Evolutionary conservation across 2,329 filamentous ascomycete species (phyloP).

Genomic region (Cercospora zeae-maydis): DNA sequence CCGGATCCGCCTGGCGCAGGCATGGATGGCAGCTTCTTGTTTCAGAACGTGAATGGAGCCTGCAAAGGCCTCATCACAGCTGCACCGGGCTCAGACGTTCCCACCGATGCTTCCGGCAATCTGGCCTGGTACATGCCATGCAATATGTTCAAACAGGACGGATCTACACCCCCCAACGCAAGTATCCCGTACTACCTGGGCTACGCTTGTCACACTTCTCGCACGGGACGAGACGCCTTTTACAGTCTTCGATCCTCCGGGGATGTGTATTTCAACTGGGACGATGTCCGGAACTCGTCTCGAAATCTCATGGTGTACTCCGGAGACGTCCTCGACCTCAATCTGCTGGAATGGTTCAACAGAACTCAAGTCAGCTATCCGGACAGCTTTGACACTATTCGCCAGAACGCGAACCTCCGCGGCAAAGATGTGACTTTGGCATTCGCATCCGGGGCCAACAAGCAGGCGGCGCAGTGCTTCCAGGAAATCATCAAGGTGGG

Average conservation of each 20-base stretch:
- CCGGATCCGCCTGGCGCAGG: slow-evolving; percentile 76
- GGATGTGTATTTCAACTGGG: slow-evolving; percentile 95
- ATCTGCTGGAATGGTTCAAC: slow-evolving; percentile 89
- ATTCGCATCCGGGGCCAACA: slow-evolving; percentile 75
- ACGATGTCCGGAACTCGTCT: slow-evolving; percentile 81
- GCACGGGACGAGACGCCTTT: slow-evolving; percentile 65
- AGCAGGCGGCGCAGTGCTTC: slow-evolving; percentile 79
- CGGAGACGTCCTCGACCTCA: slow-evolving; percentile 84
- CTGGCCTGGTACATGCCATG: slow-evolving; percentile 98
- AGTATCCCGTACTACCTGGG: slow-evolving; percentile 75
- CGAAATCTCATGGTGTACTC: slow-evolving; percentile 94
- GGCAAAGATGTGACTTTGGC: slow-evolving; percentile 87
- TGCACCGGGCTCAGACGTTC: slow-evolving; percentile 69
- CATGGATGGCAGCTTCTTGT: slow-evolving; percentile 93
- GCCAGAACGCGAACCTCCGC: slow-evolving; percentile 65
- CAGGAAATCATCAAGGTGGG: slow-evolving; percentile 94
- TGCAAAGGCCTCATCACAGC: slow-evolving; percentile 87
- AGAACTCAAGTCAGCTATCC: slow-evolving; percentile 72
- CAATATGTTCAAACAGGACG: slow-evolving; percentile 86
- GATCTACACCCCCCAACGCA: slow-evolving; percentile 71
- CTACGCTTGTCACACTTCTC: slow-evolving; percentile 82
- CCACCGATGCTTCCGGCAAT: slow-evolving; percentile 67
- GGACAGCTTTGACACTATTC: slow-evolving; percentile 72
- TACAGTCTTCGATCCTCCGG: slow-evolving; percentile 69
- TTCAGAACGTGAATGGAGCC: slow-evolving; percentile 96